Percentiles rank a stretch among this genome's conserved stretches.
These are phyloP conservation scores for Pulveroboletus sp. DNA, from an alignment of 768 basidiomycete species.

Conservation along the genomic window DNA sequence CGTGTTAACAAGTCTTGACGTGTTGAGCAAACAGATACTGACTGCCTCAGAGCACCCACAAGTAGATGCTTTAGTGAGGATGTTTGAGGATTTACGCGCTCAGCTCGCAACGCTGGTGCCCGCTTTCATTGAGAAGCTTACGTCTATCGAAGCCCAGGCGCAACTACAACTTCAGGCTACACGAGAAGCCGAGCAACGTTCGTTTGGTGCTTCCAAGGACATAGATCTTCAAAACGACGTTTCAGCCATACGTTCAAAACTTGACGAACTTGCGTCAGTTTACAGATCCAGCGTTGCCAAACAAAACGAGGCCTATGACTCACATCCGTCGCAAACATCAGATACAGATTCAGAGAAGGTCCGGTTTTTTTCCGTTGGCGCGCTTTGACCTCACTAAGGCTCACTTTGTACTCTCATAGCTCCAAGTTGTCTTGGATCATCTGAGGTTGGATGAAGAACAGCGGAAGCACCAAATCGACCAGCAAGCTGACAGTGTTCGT, in stretches of 20 bases:
- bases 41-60: slow-evolving; percentile 7
- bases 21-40: slow-evolving; percentile 14
- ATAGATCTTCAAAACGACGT: slow-evolving; percentile 11
- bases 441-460: slow-evolving; percentile 48
- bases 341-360: slow-evolving; percentile 22
- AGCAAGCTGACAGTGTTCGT: slow-evolving; percentile 71
- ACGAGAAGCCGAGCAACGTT: slow-evolving; percentile 5
- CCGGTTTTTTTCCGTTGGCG: background rate
- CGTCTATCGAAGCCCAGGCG: slow-evolving; percentile 26
- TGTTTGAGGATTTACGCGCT: slow-evolving; percentile 38
- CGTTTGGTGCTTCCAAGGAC: slow-evolving; percentile 7
- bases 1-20: slow-evolving; percentile 15
- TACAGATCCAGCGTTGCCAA: slow-evolving; percentile 6
- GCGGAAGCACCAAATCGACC: slow-evolving; percentile 49
- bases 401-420: slow-evolving; percentile 19
- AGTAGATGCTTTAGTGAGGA: slow-evolving; percentile 26
- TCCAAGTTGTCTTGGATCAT: slow-evolving; percentile 46
- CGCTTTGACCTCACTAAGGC: background rate
- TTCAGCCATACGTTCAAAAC: slow-evolving; percentile 33
- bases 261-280: slow-evolving; percentile 35
- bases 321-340: slow-evolving; percentile 1
- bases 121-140: slow-evolving; percentile 32
- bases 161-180: slow-evolving; percentile 15
- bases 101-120: slow-evolving; percentile 41
- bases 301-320: background rate